Conservation (phyloP, 176 grass and related monocot species). For the Oryza nivara region DNA sequence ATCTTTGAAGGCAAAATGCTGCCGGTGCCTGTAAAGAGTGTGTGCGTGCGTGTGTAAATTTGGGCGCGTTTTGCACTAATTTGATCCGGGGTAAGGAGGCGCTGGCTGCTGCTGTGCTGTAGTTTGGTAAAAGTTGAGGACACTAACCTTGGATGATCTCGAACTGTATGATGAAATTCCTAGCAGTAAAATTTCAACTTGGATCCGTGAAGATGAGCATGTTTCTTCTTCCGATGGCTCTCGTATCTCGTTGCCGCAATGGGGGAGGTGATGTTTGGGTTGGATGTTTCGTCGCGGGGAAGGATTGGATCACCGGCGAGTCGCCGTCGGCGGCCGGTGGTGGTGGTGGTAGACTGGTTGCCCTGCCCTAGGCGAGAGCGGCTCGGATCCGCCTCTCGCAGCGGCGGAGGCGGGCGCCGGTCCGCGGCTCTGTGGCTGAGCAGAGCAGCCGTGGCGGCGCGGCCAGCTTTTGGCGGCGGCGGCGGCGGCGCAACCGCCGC, state of each 20-base stretch:
- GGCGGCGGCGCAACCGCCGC: too few relatives aligned
- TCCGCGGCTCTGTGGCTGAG: too few relatives aligned
- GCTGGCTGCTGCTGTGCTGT: background rate
- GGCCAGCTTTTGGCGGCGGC: too few relatives aligned
- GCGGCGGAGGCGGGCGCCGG: too few relatives aligned
- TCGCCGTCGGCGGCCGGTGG: too few relatives aligned
- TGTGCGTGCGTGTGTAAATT: constrained; percentile 25
- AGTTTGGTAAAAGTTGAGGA: constrained; percentile 11
- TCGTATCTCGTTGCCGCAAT: too few relatives aligned
- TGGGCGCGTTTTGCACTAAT: constrained; percentile 24
- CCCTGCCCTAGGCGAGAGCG: background rate
- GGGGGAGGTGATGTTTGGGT: too few relatives aligned
- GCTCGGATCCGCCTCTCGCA: too few relatives aligned
- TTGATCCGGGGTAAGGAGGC: constrained; percentile 4
- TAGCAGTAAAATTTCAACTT: background rate
- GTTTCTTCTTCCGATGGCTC: too few relatives aligned
- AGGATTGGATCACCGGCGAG: too few relatives aligned
- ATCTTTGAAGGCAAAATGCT: background rate
- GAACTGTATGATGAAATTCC: background rate
- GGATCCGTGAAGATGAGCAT: background rate
- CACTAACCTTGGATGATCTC: constrained; percentile 18
- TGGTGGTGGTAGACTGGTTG: background rate
- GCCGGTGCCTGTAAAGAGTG: constrained; percentile 9
- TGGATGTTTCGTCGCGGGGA: too few relatives aligned
- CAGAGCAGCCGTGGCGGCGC: too few relatives aligned